A percentile compares a stretch with the other conserved stretches of the same genome.
These are phyloP conservation scores for Aureobasidium sp. DNA, from an alignment of 2,329 filamentous ascomycete genomes.

Conservation along the genomic window DNA sequence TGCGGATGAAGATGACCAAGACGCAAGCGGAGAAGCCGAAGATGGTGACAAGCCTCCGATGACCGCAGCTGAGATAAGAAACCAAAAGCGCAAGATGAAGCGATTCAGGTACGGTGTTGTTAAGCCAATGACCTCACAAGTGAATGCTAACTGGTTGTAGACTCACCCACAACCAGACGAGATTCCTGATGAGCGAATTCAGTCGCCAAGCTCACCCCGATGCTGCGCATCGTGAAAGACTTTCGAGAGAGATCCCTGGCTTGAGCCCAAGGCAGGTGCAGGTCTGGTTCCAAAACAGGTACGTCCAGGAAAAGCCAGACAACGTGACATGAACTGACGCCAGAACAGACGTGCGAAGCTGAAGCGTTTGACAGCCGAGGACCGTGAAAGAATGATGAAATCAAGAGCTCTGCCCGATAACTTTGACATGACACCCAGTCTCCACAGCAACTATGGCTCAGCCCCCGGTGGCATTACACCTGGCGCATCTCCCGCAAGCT, in stretches of 20 bases:
- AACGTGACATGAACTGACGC: constrained; percentile 6
- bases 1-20: constrained; percentile 30
- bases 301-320: constrained; percentile 26
- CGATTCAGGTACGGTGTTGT: constrained; percentile 55
- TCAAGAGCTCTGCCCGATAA: constrained; percentile 51
- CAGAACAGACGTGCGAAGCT: constrained; percentile 47
- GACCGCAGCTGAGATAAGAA: constrained; percentile 40
- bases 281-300: constrained; percentile 99
- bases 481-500: constrained; percentile 37
- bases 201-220: constrained; percentile 90
- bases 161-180: constrained; percentile 92
- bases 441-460: constrained; percentile 46
- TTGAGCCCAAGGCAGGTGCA: constrained; percentile 88
- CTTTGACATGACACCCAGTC: constrained; percentile 50
- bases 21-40: constrained; percentile 18
- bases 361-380: constrained; percentile 52
- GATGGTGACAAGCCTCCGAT: constrained; percentile 25
- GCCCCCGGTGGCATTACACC: constrained; percentile 38
- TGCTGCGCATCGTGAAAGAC: constrained; percentile 75
- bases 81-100: constrained; percentile 54
- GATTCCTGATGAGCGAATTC: constrained; percentile 95
- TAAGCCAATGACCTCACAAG: background rate
- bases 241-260: constrained; percentile 84
- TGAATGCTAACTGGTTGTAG: constrained; percentile 37
- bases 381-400: constrained; percentile 52